Evolutionary conservation across 805 yeast species (phyloP).

Genomic region (Spathaspora girioi): DNA sequence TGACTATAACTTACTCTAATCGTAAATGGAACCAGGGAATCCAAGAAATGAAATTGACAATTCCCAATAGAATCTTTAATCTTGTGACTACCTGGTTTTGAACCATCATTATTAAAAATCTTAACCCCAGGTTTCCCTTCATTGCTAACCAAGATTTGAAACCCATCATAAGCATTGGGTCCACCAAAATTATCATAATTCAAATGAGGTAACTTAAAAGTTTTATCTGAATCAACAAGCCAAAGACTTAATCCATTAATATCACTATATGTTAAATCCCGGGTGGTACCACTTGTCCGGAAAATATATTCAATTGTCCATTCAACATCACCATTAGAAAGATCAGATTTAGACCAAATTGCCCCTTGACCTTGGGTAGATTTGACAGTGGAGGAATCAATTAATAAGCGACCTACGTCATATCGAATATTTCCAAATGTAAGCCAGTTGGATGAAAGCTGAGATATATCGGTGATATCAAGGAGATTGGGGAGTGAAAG

Average conservation of each 20-base stretch:
- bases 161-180: constrained; percentile 57
- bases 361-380: constrained; percentile 12
- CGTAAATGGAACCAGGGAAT: constrained; percentile 67
- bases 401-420: constrained; percentile 51
- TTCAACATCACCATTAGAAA: constrained; percentile 15
- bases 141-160: constrained; percentile 57
- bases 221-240: constrained; percentile 7
- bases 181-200: constrained; percentile 44
- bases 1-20: constrained; percentile 59
- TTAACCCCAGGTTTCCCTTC: constrained; percentile 49
- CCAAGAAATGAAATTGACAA: constrained; percentile 58
- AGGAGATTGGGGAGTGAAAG: constrained; percentile 35
- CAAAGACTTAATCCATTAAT: constrained; percentile 56
- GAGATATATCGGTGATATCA: constrained; percentile 16
- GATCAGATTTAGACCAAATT: constrained; percentile 13
- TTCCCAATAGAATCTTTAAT: constrained; percentile 44
- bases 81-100: constrained; percentile 27
- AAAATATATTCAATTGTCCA: constrained; percentile 63
- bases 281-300: constrained; percentile 50
- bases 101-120: constrained; percentile 60
- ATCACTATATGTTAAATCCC: constrained; percentile 22
- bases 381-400: constrained; percentile 11
- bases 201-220: background rate
- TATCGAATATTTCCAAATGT: constrained; percentile 71
- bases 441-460: constrained; percentile 28